These are phyloP conservation scores for Cyberlindnera amylophila DNA, from an alignment of 805 yeast genomes.

Conservation along the genomic window DNA sequence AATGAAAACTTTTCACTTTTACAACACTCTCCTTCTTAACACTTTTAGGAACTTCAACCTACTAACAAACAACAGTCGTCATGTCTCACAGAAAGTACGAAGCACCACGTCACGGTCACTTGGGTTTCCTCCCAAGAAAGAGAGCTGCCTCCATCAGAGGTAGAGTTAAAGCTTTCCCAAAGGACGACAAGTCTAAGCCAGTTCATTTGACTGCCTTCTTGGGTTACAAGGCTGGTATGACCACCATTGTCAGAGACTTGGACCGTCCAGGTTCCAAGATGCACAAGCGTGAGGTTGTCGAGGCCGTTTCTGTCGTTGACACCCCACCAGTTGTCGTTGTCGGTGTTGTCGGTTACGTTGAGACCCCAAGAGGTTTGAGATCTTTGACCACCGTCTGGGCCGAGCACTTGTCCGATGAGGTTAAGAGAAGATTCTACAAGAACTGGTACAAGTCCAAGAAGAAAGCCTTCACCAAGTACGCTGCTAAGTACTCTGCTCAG, in stretches of 20 bases:
- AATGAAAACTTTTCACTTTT: constrained; percentile 19
- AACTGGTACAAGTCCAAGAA: constrained; percentile 99
- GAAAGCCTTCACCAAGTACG: constrained; percentile 99
- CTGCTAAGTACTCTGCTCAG: constrained; percentile 93
- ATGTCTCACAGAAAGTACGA: constrained; percentile 99
- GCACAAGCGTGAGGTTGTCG: constrained; percentile 99
- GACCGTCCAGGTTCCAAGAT: constrained; percentile 99
- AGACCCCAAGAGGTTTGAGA: constrained; percentile 99
- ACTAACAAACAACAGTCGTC: constrained; percentile 27
- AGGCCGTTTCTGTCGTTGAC: constrained; percentile 99
- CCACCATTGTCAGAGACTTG: constrained; percentile 99
- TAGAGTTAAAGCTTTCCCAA: constrained; percentile 99
- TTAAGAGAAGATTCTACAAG: constrained; percentile 99
- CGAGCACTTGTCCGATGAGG: constrained; percentile 98
- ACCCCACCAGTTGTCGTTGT: constrained; percentile 98
- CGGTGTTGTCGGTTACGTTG: constrained; percentile 99
- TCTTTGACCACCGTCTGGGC: constrained; percentile 99
- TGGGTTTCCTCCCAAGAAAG: constrained; percentile 99
- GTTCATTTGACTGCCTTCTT: constrained; percentile 99
- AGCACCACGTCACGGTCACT: constrained; percentile 99
- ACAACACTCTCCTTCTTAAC: constrained; percentile 1
- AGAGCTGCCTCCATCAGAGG: constrained; percentile 98
- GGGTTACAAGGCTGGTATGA: constrained; percentile 99
- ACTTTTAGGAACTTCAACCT: constrained; percentile 9
- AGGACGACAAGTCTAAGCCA: constrained; percentile 96